Percentiles rank a stretch among this genome's conserved stretches.
phyloP scores from a whole-genome alignment of 805 yeast species.

The Lipomyces orientalis region DNA sequence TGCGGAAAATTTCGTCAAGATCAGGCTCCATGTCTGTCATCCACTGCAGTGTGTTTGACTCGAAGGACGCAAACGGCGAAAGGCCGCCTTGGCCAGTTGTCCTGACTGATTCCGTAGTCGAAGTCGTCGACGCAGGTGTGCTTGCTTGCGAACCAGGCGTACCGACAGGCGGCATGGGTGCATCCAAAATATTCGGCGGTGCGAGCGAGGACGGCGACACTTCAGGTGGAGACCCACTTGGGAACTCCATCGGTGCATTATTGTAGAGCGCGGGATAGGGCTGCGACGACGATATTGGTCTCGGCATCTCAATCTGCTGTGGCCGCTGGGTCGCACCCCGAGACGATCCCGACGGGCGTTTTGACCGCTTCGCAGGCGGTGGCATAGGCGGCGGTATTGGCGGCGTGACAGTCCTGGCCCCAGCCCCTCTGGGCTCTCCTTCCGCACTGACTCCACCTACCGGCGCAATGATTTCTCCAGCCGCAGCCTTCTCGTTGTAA shows the following conservation, averaged over 20 bases:
- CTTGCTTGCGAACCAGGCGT: conserved; percentile 25
- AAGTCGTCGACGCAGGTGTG: conserved; percentile 31
- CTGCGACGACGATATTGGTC: conserved; percentile 1
- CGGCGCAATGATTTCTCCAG: conserved; percentile 34
- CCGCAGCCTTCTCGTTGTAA: conserved; percentile 42
- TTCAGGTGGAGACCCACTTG: conserved; percentile 17
- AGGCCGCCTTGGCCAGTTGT: conserved; percentile 21
- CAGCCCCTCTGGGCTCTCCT: conserved; percentile 8
- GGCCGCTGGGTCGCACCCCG: conserved; percentile 15
- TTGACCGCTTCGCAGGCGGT: conserved; percentile 34
- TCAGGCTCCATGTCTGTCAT: conserved; percentile 40
- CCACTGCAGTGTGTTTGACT: conserved; percentile 38
- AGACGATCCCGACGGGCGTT: conserved; percentile 17
- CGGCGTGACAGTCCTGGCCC: conserved; percentile 27
- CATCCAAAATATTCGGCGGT: neutral
- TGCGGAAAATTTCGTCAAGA: conserved; percentile 37
- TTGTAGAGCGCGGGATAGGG: conserved; percentile 5
- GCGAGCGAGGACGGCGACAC: conserved; percentile 17
- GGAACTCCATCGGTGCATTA: conserved; percentile 5
- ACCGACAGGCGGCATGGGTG: neutral
- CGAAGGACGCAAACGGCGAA: conserved; percentile 38
- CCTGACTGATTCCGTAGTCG: conserved; percentile 20
- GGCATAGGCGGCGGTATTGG: conserved; percentile 36
- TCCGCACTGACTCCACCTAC: conserved; percentile 16
- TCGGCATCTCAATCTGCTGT: conserved; percentile 6